Percentiles rank a stretch among this genome's conserved stretches.
phyloP scores from a whole-genome alignment of 139 green algal genomes.

The Zygnema circumcarinatum region DNA sequence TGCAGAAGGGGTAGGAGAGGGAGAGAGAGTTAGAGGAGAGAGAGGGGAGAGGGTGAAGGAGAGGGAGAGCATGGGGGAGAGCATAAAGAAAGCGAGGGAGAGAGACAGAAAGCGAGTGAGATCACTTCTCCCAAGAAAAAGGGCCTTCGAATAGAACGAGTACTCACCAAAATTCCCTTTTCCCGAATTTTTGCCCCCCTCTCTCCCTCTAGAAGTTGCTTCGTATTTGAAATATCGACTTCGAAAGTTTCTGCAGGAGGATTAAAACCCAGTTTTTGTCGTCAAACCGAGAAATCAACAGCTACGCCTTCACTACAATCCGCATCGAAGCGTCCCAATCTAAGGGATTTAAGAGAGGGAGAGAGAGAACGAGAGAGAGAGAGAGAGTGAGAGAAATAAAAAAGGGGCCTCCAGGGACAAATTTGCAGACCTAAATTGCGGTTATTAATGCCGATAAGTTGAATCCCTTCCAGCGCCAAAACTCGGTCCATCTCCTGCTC shows the following conservation, averaged over 20 bases:
- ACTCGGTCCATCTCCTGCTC: slow-evolving; percentile 90
- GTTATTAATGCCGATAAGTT: slow-evolving; percentile 99
- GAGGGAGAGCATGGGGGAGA: background rate
- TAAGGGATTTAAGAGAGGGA: too few relatives aligned
- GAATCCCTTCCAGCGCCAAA: slow-evolving; percentile 78
- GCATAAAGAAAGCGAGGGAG: slow-evolving; percentile 20
- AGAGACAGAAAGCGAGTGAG: background rate
- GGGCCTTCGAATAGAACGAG: too few relatives aligned
- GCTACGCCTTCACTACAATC: background rate
- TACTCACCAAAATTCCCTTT: slow-evolving; percentile 75
- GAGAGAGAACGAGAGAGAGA: slow-evolving; percentile 30
- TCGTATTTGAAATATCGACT: slow-evolving; percentile 86
- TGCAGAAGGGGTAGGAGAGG: background rate
- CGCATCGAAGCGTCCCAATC: too few relatives aligned
- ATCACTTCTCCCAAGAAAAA: background rate
- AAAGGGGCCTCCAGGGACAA: slow-evolving; percentile 7
- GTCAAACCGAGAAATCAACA: slow-evolving; percentile 1
- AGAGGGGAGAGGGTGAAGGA: background rate
- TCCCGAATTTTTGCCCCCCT: slow-evolving; percentile 77
- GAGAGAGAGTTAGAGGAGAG: background rate
- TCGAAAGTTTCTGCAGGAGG: slow-evolving; percentile 83
- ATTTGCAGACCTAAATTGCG: slow-evolving; percentile 79
- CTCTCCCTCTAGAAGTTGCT: slow-evolving; percentile 81
- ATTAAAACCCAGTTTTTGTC: background rate
- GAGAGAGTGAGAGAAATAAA: background rate